Evolutionary conservation across 768 basidiomycete genomes (phyloP).

Genomic region (Boletus reticulatus): DNA sequence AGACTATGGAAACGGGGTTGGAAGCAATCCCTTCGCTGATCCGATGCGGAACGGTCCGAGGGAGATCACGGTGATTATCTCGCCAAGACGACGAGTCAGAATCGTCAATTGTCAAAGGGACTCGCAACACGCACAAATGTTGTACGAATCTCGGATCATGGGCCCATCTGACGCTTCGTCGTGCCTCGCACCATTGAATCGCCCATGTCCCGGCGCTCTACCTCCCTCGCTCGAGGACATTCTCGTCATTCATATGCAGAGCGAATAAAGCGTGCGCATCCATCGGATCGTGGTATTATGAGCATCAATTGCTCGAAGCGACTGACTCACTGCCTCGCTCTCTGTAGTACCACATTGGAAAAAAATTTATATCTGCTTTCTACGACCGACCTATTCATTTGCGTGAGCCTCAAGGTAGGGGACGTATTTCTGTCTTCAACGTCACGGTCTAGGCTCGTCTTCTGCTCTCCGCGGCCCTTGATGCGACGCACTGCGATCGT

Average conservation of each 20-base stretch:
- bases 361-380: conserved; percentile 4
- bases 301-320: conserved; percentile 5
- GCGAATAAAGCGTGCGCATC: conserved; percentile 2
- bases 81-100: background rate
- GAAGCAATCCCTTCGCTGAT: conserved; percentile 5
- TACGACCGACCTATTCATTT: conserved; percentile 17
- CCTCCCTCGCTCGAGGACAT: conserved; percentile 3
- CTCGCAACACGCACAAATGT: background rate
- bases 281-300: conserved; percentile 9
- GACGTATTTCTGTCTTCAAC: conserved; percentile 8
- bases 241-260: conserved; percentile 8
- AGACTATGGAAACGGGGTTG: conserved; percentile 5
- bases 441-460: background rate
- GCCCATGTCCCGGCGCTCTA: conserved; percentile 10
- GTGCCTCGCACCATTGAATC: background rate
- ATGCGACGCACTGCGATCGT: background rate
- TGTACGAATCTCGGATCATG: background rate
- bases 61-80: conserved; percentile 29
- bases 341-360: conserved; percentile 3
- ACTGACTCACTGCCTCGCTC: background rate
- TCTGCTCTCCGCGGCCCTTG: conserved; percentile 15
- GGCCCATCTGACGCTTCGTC: conserved; percentile 2
- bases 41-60: conserved; percentile 13
- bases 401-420: background rate
- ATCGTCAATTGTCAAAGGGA: background rate